phyloP scores from a whole-genome alignment of 106 monocot genomes.

The Chionographis japonica region DNA sequence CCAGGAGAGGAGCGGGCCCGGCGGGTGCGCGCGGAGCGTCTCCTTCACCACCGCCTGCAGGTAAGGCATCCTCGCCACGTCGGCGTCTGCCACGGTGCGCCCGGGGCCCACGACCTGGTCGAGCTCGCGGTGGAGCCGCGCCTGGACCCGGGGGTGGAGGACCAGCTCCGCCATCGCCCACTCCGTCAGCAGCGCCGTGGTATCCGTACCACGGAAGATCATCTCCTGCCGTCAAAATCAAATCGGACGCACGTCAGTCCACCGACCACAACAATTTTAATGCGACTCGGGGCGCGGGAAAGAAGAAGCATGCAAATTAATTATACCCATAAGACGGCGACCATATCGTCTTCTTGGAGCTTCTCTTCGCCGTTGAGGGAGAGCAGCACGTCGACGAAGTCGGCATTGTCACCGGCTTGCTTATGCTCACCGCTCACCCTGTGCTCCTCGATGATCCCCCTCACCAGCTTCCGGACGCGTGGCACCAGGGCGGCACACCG shows the following conservation, averaged over 20 bases:
- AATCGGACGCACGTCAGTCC: no score
- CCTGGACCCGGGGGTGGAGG: not conserved
- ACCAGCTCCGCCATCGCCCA: constrained; percentile 1
- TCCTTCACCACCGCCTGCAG: constrained; percentile 1
- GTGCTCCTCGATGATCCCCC: constrained; percentile 44
- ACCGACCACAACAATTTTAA: no score
- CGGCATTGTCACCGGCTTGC: constrained; percentile 8
- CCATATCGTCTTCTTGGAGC: constrained; percentile 37
- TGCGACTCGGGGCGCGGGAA: no score
- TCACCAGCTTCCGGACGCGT: constrained; percentile 32
- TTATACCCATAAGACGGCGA: constrained; percentile 31
- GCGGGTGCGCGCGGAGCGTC: not conserved
- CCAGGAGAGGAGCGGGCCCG: constrained; percentile 4
- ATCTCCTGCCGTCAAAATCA: not conserved
- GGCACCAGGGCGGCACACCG: constrained; percentile 74
- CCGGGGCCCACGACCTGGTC: not conserved
- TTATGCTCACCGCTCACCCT: not conserved
- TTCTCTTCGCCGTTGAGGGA: constrained; percentile 28
- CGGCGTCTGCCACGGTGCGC: not conserved
- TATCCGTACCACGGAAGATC: not conserved
- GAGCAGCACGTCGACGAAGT: constrained; percentile 46
- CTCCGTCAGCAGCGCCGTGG: not conserved
- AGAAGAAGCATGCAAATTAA: no score
- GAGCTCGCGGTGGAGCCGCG: not conserved
- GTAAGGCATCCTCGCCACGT: not conserved